These are phyloP conservation scores for Fusarium piperis DNA, from an alignment of 2,329 filamentous ascomycete species.

Conservation along the genomic window DNA sequence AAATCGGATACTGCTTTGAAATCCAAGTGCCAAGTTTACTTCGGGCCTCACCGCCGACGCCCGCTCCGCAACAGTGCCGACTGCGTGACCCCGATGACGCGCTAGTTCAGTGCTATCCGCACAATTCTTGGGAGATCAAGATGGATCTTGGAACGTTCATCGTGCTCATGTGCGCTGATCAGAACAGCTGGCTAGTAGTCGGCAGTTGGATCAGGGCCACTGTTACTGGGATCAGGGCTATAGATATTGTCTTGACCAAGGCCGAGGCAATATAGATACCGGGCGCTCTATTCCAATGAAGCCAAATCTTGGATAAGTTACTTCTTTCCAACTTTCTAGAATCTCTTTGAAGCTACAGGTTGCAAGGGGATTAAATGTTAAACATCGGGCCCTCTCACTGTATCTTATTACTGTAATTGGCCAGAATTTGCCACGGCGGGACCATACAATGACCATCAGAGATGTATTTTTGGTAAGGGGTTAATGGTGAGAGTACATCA, in stretches of 20 bases:
- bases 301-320: neutral
- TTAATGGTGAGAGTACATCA: too few species aligned
- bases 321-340: neutral
- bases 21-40: neutral
- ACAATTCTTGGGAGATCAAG: neutral
- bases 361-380: too few species aligned
- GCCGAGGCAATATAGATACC: neutral
- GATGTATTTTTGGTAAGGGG: too few species aligned
- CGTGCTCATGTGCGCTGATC: neutral
- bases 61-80: constrained; percentile 5
- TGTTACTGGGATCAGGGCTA: neutral
- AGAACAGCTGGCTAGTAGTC: neutral
- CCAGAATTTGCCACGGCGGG: too few species aligned
- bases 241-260: neutral
- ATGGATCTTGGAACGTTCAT: neutral
- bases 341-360: neutral
- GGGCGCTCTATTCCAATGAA: neutral
- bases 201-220: neutral
- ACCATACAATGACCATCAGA: too few species aligned
- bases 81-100: constrained; percentile 28
- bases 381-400: too few species aligned
- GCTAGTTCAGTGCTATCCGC: constrained; percentile 16
- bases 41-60: constrained; percentile 27
- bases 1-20: neutral
- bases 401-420: too few species aligned